Percentiles rank a stretch among this genome's conserved stretches.
phyloP scores from a whole-genome alignment of 2,329 filamentous ascomycete species.

The Monilinia aucupariae region DNA sequence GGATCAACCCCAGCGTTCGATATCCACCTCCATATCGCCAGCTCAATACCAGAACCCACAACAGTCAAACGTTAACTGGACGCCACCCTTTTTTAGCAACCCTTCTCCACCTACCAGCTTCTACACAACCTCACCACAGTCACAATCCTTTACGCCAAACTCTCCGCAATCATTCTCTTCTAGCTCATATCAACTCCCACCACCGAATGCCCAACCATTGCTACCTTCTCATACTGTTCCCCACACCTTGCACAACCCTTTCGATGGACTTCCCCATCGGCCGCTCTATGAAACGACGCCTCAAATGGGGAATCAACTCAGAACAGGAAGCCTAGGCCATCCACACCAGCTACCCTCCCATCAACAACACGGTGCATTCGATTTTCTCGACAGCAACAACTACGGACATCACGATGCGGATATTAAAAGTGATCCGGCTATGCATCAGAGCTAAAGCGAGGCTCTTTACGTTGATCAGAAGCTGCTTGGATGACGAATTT shows the following conservation, averaged over 20 bases:
- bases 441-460: neutral
- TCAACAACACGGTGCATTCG: neutral
- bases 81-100: constrained; percentile 18
- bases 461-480: neutral
- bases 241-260: neutral
- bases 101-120: constrained; percentile 18
- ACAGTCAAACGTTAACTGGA: neutral
- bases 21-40: constrained; percentile 20
- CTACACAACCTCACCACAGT: constrained; percentile 27
- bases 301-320: constrained; percentile 18
- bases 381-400: neutral
- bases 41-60: constrained; percentile 21
- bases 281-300: constrained; percentile 11
- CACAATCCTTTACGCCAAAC: constrained; percentile 16
- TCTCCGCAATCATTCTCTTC: constrained; percentile 2
- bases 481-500: neutral
- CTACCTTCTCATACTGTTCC: neutral
- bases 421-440: constrained; percentile 1
- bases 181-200: constrained; percentile 23
- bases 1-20: constrained; percentile 21
- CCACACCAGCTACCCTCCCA: constrained; percentile 18
- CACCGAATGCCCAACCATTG: constrained; percentile 10
- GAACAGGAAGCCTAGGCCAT: constrained; percentile 24
- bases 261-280: constrained; percentile 8
- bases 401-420: neutral